Percentiles rank a stretch among this genome's conserved stretches.
phyloP scores from a whole-genome alignment of 2,329 filamentous ascomycete species.

The Aspergillus sp. region DNA sequence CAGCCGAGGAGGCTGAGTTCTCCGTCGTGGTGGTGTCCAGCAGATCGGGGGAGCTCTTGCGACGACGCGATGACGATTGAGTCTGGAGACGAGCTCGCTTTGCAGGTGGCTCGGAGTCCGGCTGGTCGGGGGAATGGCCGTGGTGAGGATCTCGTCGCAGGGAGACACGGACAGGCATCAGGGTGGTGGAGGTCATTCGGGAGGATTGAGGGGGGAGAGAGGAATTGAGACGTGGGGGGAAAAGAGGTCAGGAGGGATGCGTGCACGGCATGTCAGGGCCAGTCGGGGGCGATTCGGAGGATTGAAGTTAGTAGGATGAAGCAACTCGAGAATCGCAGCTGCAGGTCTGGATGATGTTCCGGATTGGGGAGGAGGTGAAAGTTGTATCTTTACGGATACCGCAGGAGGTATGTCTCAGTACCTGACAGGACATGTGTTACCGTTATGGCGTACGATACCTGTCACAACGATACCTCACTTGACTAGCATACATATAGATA shows the following conservation, averaged over 20 bases:
- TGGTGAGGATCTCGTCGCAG: constrained; percentile 33
- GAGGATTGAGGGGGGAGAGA: neutral
- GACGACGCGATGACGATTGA: constrained; percentile 22
- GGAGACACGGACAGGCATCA: constrained; percentile 38
- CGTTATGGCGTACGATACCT: too few relatives aligned
- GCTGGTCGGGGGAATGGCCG: constrained; percentile 17
- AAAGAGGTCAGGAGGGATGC: neutral
- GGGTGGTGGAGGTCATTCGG: constrained; percentile 20
- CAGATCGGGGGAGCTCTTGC: constrained; percentile 37
- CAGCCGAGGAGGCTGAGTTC: constrained; percentile 8
- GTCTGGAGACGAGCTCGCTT: constrained; percentile 30
- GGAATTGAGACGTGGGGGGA: neutral
- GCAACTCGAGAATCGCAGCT: neutral
- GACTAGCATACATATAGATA: too few relatives aligned
- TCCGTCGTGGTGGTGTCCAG: constrained; percentile 30
- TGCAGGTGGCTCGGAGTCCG: constrained; percentile 23
- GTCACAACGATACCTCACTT: too few relatives aligned
- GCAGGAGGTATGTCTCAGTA: too few relatives aligned
- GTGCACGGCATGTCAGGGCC: constrained; percentile 1
- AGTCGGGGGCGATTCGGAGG: neutral
- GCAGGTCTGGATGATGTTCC: neutral
- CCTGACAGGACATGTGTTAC: too few relatives aligned
- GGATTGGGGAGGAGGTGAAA: neutral
- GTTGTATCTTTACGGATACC: too few relatives aligned
- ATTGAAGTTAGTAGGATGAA: neutral